Percentiles rank a stretch among this genome's conserved stretches.
These are phyloP conservation scores for Inonotus hispidus DNA, from an alignment of 1,284 basidiomycete species.

Conservation along the genomic window DNA sequence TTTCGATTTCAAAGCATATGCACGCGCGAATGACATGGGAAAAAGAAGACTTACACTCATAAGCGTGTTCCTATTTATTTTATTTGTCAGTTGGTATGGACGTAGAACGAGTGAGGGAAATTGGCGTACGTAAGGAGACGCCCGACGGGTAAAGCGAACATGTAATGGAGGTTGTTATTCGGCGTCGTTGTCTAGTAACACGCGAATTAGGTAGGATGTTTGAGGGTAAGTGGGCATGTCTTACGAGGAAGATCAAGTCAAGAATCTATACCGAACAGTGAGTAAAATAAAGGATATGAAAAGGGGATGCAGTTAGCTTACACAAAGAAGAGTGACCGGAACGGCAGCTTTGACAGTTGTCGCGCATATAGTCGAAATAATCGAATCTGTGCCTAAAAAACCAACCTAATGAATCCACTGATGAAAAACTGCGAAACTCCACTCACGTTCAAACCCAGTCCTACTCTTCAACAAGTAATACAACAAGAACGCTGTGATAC, in stretches of 20 bases:
- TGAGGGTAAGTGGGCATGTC: background rate
- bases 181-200: constrained; percentile 5
- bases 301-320: background rate
- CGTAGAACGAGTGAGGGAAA: too few relatives aligned
- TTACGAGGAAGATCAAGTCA: constrained; percentile 10
- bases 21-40: background rate
- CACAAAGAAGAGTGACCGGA: constrained; percentile 11
- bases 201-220: background rate
- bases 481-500: constrained; percentile 6
- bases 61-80: constrained; percentile 14
- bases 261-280: background rate
- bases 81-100: too few relatives aligned
- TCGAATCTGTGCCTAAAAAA: constrained; percentile 9
- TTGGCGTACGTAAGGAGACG: constrained; percentile 8
- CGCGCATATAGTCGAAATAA: constrained; percentile 7
- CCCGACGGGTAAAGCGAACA: constrained; percentile 15
- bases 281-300: background rate
- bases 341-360: constrained; percentile 13
- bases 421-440: background rate
- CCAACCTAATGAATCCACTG: background rate
- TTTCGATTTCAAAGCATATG: background rate
- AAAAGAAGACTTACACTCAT: constrained; percentile 1
- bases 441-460: constrained; percentile 11
- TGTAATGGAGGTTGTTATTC: constrained; percentile 13
- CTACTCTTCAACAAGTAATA: constrained; percentile 13